A percentile compares a stretch with the other conserved stretches of the same genome.
Evolutionary conservation across 2,329 filamentous ascomycete genomes (phyloP).

Genomic region (Nemania serpens): DNA sequence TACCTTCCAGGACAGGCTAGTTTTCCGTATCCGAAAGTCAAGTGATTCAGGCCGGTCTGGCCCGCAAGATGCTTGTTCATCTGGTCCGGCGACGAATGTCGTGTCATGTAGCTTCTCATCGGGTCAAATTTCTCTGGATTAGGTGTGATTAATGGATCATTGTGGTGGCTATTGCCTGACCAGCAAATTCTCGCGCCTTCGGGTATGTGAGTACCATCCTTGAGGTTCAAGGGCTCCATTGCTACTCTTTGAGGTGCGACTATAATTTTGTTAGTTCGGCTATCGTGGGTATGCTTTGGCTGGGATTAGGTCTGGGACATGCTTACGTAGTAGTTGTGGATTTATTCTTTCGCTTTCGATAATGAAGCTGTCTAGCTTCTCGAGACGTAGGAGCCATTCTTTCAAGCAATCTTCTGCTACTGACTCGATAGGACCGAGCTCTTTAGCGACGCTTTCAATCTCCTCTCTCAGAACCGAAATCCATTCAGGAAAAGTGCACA

Average conservation of each 20-base stretch:
- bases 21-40: slow-evolving; percentile 24
- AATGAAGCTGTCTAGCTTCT: slow-evolving; percentile 26
- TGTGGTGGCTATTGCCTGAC: neutral
- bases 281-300: neutral
- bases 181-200: slow-evolving; percentile 12
- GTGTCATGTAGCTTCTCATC: slow-evolving; percentile 6
- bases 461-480: slow-evolving; percentile 22
- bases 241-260: slow-evolving; percentile 17
- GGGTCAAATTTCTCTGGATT: slow-evolving; percentile 7
- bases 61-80: slow-evolving; percentile 17
- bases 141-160: neutral
- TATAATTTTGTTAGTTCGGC: neutral
- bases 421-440: slow-evolving; percentile 6
- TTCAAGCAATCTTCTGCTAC: neutral
- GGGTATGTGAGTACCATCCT: slow-evolving; percentile 21
- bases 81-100: slow-evolving; percentile 17
- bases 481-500: slow-evolving; percentile 28
- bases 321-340: slow-evolving; percentile 19
- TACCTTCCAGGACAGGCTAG: slow-evolving; percentile 23
- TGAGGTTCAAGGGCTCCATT: slow-evolving; percentile 5
- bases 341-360: slow-evolving; percentile 19
- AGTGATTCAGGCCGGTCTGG: slow-evolving; percentile 10
- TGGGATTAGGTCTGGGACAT: neutral
- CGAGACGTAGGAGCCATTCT: slow-evolving; percentile 17
- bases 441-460: slow-evolving; percentile 4